phyloP scores from a whole-genome alignment of 2,329 filamentous ascomycete genomes.

The Beauveria medogensis region DNA sequence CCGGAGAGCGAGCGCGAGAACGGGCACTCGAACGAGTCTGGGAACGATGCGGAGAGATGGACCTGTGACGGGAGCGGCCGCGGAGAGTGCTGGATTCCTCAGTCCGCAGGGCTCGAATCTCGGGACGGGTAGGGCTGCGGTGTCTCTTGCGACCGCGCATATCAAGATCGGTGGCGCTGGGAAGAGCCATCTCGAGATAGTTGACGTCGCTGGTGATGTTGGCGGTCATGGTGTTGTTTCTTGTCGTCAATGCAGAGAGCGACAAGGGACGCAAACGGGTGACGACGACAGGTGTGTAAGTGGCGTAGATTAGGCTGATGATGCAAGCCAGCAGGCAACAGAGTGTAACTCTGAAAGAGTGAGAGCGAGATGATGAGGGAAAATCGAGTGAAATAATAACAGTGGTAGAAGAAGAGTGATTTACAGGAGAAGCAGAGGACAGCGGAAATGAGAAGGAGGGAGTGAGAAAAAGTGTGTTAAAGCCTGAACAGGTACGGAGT shows the following conservation, averaged over 20 bases:
- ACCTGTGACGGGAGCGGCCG: conserved; percentile 32
- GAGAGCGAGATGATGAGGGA: not conserved
- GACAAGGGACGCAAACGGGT: not conserved
- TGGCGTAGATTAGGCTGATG: conserved; percentile 2
- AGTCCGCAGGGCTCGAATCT: conserved; percentile 24
- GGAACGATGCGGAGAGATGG: conserved; percentile 27
- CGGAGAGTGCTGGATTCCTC: conserved; percentile 36
- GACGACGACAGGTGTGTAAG: conserved; percentile 2
- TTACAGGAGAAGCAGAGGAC: not conserved
- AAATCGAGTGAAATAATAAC: not conserved
- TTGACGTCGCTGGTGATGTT: not conserved
- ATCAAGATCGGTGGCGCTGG: conserved; percentile 2
- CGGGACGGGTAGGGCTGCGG: conserved; percentile 28
- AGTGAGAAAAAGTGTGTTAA: conserved; percentile 7
- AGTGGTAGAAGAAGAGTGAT: not conserved
- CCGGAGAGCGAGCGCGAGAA: conserved; percentile 24
- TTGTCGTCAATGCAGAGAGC: not conserved
- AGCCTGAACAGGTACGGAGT: not conserved
- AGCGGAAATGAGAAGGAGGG: not conserved
- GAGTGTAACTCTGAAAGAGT: not conserved
- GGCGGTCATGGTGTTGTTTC: not conserved
- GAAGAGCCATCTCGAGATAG: conserved; percentile 6
- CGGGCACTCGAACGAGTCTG: conserved; percentile 23
- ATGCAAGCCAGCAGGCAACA: not conserved
- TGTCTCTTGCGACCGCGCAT: conserved; percentile 32